phyloP scores from a whole-genome alignment of 2,329 filamentous ascomycete genomes.

The Aspergillus udagawae region DNA sequence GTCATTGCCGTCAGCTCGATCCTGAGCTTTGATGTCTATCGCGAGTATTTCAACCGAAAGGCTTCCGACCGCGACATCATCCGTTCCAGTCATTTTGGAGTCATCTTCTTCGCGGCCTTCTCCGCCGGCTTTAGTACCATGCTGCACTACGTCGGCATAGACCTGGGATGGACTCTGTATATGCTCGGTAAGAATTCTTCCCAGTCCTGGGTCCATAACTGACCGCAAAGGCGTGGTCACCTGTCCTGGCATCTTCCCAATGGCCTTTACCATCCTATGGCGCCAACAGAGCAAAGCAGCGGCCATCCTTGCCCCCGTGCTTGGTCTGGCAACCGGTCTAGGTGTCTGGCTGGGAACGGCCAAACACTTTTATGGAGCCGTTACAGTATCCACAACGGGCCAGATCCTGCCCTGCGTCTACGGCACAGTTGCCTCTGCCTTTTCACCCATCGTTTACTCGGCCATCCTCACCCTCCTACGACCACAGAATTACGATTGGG shows the following conservation, averaged over 20 bases:
- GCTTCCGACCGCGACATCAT: constrained; percentile 50
- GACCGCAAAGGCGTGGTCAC: constrained; percentile 43
- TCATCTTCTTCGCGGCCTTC: constrained; percentile 51
- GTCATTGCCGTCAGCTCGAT: constrained; percentile 54
- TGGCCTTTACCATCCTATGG: constrained; percentile 53
- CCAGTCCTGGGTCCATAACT: background rate
- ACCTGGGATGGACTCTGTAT: constrained; percentile 53
- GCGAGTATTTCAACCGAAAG: constrained; percentile 45
- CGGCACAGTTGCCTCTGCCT: constrained; percentile 50
- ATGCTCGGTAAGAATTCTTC: constrained; percentile 42
- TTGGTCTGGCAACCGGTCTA: constrained; percentile 50
- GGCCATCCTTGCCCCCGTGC: constrained; percentile 48
- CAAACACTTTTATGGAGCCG: constrained; percentile 43
- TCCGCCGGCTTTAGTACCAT: constrained; percentile 51
- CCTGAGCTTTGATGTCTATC: constrained; percentile 53
- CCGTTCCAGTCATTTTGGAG: constrained; percentile 50
- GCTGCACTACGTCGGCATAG: constrained; percentile 52
- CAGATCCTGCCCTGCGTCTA: constrained; percentile 50
- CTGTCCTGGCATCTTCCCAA: constrained; percentile 53
- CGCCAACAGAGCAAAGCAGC: constrained; percentile 47
- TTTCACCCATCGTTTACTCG: constrained; percentile 51
- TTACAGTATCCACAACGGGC: constrained; percentile 48
- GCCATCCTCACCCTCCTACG: constrained; percentile 45
- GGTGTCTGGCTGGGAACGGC: constrained; percentile 52
- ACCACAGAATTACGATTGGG: constrained; percentile 43